These are phyloP conservation scores for Saccharomycopsis fermentans DNA, from an alignment of 805 yeast species.

Conservation along the genomic window DNA sequence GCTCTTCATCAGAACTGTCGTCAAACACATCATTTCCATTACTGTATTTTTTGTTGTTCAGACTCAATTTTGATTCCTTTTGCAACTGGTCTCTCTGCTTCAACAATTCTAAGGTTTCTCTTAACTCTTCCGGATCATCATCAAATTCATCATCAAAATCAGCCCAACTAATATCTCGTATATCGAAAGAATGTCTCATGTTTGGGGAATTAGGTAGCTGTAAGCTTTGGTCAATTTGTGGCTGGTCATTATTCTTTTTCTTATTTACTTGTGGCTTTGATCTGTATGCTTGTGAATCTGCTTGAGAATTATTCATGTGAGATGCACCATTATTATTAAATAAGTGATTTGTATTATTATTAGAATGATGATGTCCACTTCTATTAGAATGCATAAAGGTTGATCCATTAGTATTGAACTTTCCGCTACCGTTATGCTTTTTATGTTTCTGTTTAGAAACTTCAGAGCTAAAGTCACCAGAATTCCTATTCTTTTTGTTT, in stretches of 20 bases:
- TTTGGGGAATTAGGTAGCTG: neutral
- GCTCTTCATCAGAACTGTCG: neutral
- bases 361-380: neutral
- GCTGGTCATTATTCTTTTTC: neutral
- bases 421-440: neutral
- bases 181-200: neutral
- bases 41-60: neutral
- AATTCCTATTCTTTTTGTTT: neutral
- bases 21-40: neutral
- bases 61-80: neutral
- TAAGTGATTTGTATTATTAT: neutral
- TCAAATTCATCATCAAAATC: constrained; percentile 8
- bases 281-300: neutral
- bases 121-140: neutral
- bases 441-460: neutral
- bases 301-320: neutral
- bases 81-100: neutral
- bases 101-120: neutral
- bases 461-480: neutral
- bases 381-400: too few relatives aligned
- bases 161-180: constrained; percentile 7
- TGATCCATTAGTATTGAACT: neutral
- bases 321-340: neutral
- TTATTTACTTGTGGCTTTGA: neutral
- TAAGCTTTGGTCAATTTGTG: neutral